Evolutionary conservation across 805 yeast species (phyloP).

Genomic region (Komagataella phaffii): DNA sequence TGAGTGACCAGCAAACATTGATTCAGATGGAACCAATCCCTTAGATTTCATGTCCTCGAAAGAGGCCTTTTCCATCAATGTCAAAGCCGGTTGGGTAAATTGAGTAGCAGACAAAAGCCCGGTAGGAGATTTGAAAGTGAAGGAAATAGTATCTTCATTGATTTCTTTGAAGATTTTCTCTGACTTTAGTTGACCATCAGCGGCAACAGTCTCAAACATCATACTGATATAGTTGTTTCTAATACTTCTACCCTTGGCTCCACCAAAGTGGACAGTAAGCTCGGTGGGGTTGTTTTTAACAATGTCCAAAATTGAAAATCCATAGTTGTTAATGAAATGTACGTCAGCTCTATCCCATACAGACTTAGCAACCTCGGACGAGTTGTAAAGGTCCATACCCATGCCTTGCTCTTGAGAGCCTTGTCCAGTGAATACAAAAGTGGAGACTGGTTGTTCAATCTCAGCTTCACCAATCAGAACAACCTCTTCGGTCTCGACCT

Average conservation of each 20-base stretch:
- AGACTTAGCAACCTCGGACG: slow-evolving; percentile 80
- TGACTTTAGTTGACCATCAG: slow-evolving; percentile 68
- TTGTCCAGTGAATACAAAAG: slow-evolving; percentile 98
- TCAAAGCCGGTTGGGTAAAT: slow-evolving; percentile 98
- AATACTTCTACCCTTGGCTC: slow-evolving; percentile 91
- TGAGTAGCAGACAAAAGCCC: slow-evolving; percentile 97
- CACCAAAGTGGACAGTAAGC: slow-evolving; percentile 93
- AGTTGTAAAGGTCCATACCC: slow-evolving; percentile 98
- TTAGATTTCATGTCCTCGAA: slow-evolving; percentile 94
- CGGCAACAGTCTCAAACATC: slow-evolving; percentile 93
- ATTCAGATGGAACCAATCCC: slow-evolving; percentile 88
- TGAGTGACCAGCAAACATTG: slow-evolving; percentile 98
- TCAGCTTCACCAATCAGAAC: slow-evolving; percentile 95
- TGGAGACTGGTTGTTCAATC: slow-evolving; percentile 94
- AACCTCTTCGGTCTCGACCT: slow-evolving; percentile 60
- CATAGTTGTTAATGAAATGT: slow-evolving; percentile 88
- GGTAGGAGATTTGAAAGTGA: slow-evolving; percentile 82
- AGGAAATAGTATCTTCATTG: slow-evolving; percentile 66
- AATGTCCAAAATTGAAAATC: slow-evolving; percentile 93
- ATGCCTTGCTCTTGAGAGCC: slow-evolving; percentile 99
- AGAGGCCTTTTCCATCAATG: slow-evolving; percentile 98
- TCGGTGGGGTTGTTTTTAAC: slow-evolving; percentile 93
- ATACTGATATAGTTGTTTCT: slow-evolving; percentile 90
- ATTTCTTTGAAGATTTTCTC: slow-evolving; percentile 95
- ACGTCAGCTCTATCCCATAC: slow-evolving; percentile 98